A percentile compares a stretch with the other conserved stretches of the same genome.
phyloP scores from a whole-genome alignment of 2,329 filamentous ascomycete species.

The Cryphonectria parasitica region DNA sequence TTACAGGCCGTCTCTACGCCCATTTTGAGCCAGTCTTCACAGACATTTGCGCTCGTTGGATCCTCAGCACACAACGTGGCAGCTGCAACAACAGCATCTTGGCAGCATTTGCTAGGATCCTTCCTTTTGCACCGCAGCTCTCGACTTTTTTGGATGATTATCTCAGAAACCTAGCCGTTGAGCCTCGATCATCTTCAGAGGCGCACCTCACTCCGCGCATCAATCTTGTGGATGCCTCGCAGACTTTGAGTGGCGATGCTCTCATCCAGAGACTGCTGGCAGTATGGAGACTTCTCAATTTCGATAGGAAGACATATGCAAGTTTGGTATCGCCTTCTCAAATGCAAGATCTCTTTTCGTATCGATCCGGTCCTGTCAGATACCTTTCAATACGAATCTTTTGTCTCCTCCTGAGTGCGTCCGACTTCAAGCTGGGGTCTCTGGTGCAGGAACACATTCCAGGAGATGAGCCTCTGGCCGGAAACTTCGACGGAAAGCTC shows the following conservation, averaged over 20 bases:
- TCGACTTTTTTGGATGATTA: slow-evolving; percentile 67
- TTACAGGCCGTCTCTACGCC: slow-evolving; percentile 74
- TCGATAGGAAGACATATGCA: slow-evolving; percentile 71
- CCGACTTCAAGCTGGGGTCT: slow-evolving; percentile 76
- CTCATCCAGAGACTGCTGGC: slow-evolving; percentile 61
- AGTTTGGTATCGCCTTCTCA: slow-evolving; percentile 66
- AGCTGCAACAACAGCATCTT: slow-evolving; percentile 53
- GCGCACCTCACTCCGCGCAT: slow-evolving; percentile 9
- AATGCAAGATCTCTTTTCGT: slow-evolving; percentile 70
- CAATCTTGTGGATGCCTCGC: slow-evolving; percentile 16
- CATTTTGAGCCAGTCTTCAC: slow-evolving; percentile 77
- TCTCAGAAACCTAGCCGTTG: slow-evolving; percentile 35
- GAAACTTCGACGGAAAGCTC: slow-evolving; percentile 72
- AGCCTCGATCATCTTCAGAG: slow-evolving; percentile 7
- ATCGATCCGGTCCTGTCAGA: slow-evolving; percentile 63
- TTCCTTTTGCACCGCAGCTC: slow-evolving; percentile 82
- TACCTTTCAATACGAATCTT: slow-evolving; percentile 84
- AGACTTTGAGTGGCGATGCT: slow-evolving; percentile 19
- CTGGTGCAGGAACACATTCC: slow-evolving; percentile 71
- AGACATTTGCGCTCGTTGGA: slow-evolving; percentile 83
- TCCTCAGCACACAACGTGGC: slow-evolving; percentile 50
- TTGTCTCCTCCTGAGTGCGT: slow-evolving; percentile 75
- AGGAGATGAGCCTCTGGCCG: slow-evolving; percentile 62
- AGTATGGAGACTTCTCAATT: slow-evolving; percentile 77
- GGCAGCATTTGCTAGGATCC: slow-evolving; percentile 75